Conservation (phyloP, 106 monocot genomes). For the Amphibolis antarctica region DNA sequence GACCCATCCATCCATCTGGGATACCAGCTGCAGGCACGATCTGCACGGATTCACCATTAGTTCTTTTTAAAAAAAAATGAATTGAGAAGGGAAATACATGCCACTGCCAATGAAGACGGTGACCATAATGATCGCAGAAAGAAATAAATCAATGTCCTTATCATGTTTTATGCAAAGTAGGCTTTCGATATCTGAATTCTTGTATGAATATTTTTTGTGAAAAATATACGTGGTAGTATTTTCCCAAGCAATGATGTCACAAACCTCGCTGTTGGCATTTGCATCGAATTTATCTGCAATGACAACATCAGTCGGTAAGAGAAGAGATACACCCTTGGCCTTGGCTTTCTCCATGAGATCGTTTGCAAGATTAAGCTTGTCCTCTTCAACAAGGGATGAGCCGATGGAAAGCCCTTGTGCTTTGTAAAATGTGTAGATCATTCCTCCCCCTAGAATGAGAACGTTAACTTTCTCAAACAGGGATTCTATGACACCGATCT, state of each 20-base stretch:
- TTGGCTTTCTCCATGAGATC: slow-evolving; percentile 19
- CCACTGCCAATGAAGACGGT: too few relatives aligned
- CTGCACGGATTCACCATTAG: neutral
- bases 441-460: slow-evolving; percentile 19
- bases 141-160: too few relatives aligned
- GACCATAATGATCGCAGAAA: too few relatives aligned
- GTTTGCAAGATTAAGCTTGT: slow-evolving; percentile 21
- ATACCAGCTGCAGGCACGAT: slow-evolving; percentile 20
- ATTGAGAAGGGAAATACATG: neutral
- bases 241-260: neutral
- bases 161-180: too few relatives aligned
- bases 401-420: slow-evolving; percentile 13
- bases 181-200: too few relatives aligned
- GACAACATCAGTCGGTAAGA: slow-evolving; percentile 24
- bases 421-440: slow-evolving; percentile 25
- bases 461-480: slow-evolving; percentile 25
- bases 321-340: slow-evolving; percentile 15
- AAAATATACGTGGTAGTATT: neutral
- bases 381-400: slow-evolving; percentile 22
- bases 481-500: slow-evolving; percentile 22
- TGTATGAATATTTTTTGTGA: too few relatives aligned
- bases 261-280: slow-evolving; percentile 20
- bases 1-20: slow-evolving; percentile 27
- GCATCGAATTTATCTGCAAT: slow-evolving; percentile 21
- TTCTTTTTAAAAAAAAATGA: too few relatives aligned